These are phyloP conservation scores for Helminthosporium solani DNA, from an alignment of 2,329 filamentous ascomycete genomes.

Conservation along the genomic window DNA sequence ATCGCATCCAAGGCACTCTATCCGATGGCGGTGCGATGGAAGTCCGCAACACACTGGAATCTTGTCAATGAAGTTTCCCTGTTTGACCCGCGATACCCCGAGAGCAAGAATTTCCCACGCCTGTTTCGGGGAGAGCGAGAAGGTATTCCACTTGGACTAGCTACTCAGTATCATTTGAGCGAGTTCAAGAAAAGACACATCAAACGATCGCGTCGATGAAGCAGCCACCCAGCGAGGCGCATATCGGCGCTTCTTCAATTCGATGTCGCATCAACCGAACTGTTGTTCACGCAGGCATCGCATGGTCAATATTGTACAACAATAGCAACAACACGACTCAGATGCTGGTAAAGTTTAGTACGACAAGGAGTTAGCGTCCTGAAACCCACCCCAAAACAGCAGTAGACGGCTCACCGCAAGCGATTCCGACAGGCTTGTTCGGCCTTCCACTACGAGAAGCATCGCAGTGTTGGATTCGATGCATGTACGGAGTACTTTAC, in stretches of 20 bases:
- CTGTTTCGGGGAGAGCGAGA: constrained; percentile 21
- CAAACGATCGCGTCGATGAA: background rate
- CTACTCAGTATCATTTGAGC: constrained; percentile 26
- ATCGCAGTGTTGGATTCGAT: too few relatives aligned
- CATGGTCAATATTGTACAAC: background rate
- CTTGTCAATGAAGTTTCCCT: constrained; percentile 22
- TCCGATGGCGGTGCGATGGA: constrained; percentile 26
- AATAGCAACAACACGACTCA: background rate
- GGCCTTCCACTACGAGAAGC: too few relatives aligned
- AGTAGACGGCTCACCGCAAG: too few relatives aligned
- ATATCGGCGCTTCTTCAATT: background rate
- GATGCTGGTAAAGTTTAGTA: background rate
- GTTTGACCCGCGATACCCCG: constrained; percentile 14
- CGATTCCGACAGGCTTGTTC: too few relatives aligned
- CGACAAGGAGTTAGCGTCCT: background rate
- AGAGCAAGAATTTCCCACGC: constrained; percentile 1
- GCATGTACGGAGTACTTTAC: too few relatives aligned
- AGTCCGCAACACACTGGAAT: constrained; percentile 23
- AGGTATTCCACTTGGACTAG: constrained; percentile 24
- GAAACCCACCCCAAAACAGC: too few relatives aligned
- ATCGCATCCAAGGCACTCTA: constrained; percentile 20
- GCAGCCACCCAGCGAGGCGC: too few relatives aligned
- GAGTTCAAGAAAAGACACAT: constrained; percentile 7
- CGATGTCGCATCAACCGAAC: background rate
- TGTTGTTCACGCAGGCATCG: background rate